phyloP scores from a whole-genome alignment of 2,329 filamentous ascomycete species.

The Verticillium longisporum region DNA sequence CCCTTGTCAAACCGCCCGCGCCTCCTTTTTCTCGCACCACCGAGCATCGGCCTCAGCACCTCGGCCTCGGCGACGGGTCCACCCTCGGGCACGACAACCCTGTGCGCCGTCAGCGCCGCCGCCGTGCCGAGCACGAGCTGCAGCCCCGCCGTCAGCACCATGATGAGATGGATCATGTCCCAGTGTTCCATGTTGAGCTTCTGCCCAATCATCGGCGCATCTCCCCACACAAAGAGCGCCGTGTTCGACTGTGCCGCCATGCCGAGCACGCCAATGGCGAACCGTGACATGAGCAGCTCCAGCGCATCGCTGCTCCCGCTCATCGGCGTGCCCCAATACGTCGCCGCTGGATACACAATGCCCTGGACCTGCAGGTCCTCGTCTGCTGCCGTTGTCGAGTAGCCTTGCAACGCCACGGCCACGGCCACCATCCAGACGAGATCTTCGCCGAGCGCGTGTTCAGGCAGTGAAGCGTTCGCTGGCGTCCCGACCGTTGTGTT shows the following conservation, averaged over 20 bases:
- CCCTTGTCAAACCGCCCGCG: background rate
- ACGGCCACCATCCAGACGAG: slow-evolving; percentile 25
- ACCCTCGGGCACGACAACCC: slow-evolving; percentile 15
- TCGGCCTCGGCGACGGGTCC: slow-evolving; percentile 9
- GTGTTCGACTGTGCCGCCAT: slow-evolving; percentile 22
- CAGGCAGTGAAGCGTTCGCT: slow-evolving; percentile 23
- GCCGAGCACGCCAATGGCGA: slow-evolving; percentile 27
- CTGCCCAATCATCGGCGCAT: slow-evolving; percentile 22
- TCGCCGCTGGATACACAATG: slow-evolving; percentile 35
- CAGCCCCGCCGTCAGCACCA: slow-evolving; percentile 21
- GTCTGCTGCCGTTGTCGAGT: slow-evolving; percentile 15
- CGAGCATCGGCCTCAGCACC: slow-evolving; percentile 10
- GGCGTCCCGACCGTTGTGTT: slow-evolving; percentile 27
- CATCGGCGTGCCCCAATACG: slow-evolving; percentile 24
- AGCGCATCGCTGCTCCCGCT: slow-evolving; percentile 24
- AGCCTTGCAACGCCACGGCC: slow-evolving; percentile 34
- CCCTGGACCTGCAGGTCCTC: slow-evolving; percentile 19
- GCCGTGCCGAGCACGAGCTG: slow-evolving; percentile 20
- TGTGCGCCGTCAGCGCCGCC: slow-evolving; percentile 16
- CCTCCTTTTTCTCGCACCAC: background rate
- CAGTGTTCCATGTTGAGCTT: slow-evolving; percentile 24
- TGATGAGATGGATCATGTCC: slow-evolving; percentile 21
- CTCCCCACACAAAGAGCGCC: slow-evolving; percentile 16
- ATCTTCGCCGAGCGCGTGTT: slow-evolving; percentile 25
- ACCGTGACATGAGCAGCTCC: slow-evolving; percentile 26